phyloP scores from a whole-genome alignment of 2,329 filamentous ascomycete species.

The Nannizziopsis barbatae region DNA sequence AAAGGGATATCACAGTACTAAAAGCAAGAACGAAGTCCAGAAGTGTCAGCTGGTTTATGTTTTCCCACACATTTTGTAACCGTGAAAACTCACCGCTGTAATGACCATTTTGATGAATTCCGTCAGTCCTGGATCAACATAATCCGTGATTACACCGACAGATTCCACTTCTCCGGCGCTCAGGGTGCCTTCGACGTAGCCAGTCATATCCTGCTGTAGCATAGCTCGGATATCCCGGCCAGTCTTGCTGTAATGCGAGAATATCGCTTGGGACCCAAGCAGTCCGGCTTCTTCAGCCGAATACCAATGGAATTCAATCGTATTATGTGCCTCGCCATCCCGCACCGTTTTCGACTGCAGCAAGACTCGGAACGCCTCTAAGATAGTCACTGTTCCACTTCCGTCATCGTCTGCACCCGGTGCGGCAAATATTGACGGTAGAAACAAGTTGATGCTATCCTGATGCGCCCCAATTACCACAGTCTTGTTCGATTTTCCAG shows the following conservation, averaged over 20 bases:
- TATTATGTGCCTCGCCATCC: conserved; percentile 64
- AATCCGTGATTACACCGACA: conserved; percentile 89
- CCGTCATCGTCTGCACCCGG: conserved; percentile 92
- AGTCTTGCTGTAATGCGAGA: conserved; percentile 63
- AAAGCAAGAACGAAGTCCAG: background rate
- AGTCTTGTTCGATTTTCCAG: conserved; percentile 72
- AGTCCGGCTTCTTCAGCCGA: conserved; percentile 81
- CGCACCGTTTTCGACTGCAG: conserved; percentile 60
- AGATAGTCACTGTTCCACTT: conserved; percentile 83
- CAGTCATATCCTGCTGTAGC: conserved; percentile 98
- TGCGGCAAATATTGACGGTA: conserved; percentile 74
- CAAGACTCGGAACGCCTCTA: conserved; percentile 78
- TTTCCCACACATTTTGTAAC: too few species aligned
- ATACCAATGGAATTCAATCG: conserved; percentile 95
- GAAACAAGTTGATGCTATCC: conserved; percentile 70
- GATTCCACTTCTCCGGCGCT: conserved; percentile 73
- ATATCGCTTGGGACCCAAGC: conserved; percentile 80
- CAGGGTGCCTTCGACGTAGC: conserved; percentile 73
- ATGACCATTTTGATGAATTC: conserved; percentile 85
- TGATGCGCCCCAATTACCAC: conserved; percentile 86
- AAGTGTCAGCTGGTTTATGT: background rate
- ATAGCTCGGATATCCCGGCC: conserved; percentile 78
- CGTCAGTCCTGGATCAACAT: conserved; percentile 70
- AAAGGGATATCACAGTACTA: conserved; percentile 82
- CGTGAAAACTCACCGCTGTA: conserved; percentile 42